These are phyloP conservation scores for Hymenoscyphus occultus DNA, from an alignment of 2,329 filamentous ascomycete species.

Conservation along the genomic window DNA sequence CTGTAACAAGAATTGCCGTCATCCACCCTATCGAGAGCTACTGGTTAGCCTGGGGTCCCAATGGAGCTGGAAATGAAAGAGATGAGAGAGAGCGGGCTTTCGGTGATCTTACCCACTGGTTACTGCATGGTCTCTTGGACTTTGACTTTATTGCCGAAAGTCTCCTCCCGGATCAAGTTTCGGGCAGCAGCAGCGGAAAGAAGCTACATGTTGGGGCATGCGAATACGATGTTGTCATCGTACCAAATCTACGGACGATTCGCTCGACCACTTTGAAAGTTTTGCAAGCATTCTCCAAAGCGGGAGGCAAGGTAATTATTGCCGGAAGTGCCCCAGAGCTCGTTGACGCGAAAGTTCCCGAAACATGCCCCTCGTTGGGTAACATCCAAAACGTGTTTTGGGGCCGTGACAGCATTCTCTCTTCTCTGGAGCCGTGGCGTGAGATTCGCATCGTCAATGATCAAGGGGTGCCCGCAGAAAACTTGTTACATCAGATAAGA, in stretches of 20 bases:
- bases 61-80: conserved; percentile 30
- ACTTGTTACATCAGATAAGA: conserved; percentile 35
- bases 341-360: conserved; percentile 26
- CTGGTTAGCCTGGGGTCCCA: conserved; percentile 37
- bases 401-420: conserved; percentile 25
- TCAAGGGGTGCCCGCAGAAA: conserved; percentile 15
- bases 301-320: conserved; percentile 31
- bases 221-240: conserved; percentile 35
- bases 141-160: conserved; percentile 38
- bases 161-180: conserved; percentile 29
- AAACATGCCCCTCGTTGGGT: conserved; percentile 16
- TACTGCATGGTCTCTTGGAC: conserved; percentile 35
- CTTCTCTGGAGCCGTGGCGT: conserved; percentile 26
- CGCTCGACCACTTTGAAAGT: conserved; percentile 32
- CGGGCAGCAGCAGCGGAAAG: conserved; percentile 10
- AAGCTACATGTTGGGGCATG: conserved; percentile 32
- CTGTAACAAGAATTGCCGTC: conserved; percentile 35
- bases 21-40: conserved; percentile 38
- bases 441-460: conserved; percentile 28
- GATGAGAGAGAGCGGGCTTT: conserved; percentile 31
- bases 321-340: conserved; percentile 28
- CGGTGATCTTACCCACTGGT: conserved; percentile 32
- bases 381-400: conserved; percentile 24
- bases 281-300: conserved; percentile 27
- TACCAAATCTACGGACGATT: conserved; percentile 37